Evolutionary conservation across 768 basidiomycete genomes (phyloP).

Genomic region (Panaeolus papilionaceus): DNA sequence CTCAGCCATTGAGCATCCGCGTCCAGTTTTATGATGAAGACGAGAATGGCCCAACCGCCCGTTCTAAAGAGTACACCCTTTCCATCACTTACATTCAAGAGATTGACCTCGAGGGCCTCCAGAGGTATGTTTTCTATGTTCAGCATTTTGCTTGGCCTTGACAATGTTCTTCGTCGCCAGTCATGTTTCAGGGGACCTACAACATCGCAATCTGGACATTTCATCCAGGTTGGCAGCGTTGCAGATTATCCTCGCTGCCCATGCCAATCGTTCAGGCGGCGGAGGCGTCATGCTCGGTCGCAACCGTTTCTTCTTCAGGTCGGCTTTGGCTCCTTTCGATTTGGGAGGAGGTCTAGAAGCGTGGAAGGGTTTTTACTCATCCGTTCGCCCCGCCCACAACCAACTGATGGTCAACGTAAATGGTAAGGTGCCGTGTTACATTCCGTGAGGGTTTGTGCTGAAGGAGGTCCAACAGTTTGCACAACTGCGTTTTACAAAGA

Average conservation of each 20-base stretch:
- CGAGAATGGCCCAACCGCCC: conserved; percentile 50
- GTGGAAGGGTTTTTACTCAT: conserved; percentile 64
- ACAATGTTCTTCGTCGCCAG: conserved; percentile 39
- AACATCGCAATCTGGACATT: conserved; percentile 62
- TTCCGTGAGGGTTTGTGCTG: conserved; percentile 3
- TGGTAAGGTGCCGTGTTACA: conserved; percentile 48
- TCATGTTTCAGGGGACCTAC: conserved; percentile 59
- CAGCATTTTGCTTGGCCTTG: conserved; percentile 25
- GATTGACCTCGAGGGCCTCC: conserved; percentile 59
- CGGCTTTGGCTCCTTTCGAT: conserved; percentile 54
- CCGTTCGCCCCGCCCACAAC: conserved; percentile 60
- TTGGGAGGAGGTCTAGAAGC: conserved; percentile 62
- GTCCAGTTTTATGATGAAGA: conserved; percentile 59
- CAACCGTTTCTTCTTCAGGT: conserved; percentile 70
- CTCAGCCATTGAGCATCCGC: conserved; percentile 49
- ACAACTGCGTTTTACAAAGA: conserved; percentile 67
- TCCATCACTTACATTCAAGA: conserved; percentile 47
- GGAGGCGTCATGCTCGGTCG: conserved; percentile 70
- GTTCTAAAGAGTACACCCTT: conserved; percentile 53
- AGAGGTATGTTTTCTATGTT: conserved; percentile 46
- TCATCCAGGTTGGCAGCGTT: conserved; percentile 65
- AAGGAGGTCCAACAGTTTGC: conserved; percentile 42
- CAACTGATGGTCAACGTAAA: conserved; percentile 71
- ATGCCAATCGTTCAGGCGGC: conserved; percentile 57
- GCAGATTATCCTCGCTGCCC: conserved; percentile 66